phyloP scores from a whole-genome alignment of 331 rosid species.

The Arachis monticola region DNA sequence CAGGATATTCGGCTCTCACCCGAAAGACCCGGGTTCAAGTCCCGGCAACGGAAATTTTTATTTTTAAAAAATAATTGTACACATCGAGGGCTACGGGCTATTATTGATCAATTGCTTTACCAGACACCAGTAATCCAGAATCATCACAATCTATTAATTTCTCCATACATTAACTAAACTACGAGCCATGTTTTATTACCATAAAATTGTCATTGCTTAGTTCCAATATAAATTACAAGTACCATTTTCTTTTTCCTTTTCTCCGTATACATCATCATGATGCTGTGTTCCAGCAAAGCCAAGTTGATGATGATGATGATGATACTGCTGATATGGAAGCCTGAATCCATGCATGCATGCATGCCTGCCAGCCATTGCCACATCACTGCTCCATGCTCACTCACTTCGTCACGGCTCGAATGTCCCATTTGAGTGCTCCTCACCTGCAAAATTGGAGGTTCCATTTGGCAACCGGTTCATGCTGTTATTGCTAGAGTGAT shows the following conservation, averaged over 20 bases:
- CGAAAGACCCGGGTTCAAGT: conserved; percentile 51
- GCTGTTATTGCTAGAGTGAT: conserved; percentile 49
- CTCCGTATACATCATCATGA: conserved; percentile 16
- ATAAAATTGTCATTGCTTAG: neutral
- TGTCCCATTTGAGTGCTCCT: conserved; percentile 81
- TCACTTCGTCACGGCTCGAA: conserved; percentile 56
- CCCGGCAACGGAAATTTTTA: conserved; percentile 44
- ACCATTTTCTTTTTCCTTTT: neutral
- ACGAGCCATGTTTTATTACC: neutral
- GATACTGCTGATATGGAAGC: neutral
- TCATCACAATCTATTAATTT: neutral
- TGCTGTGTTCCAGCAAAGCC: conserved; percentile 10
- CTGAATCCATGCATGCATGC: neutral
- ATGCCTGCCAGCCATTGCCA: neutral
- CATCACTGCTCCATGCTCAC: neutral
- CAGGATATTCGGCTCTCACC: conserved; percentile 35
- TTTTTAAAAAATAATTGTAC: too few species aligned
- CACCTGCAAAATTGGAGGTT: conserved; percentile 62
- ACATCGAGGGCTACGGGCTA: neutral
- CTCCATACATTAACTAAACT: neutral
- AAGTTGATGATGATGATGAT: neutral
- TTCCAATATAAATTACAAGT: conserved; percentile 7
- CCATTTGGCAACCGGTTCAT: conserved; percentile 77
- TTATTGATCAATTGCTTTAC: neutral
- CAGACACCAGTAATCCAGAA: neutral